These are phyloP conservation scores for Naematelia encephala DNA, from an alignment of 768 basidiomycete species.

Conservation along the genomic window DNA sequence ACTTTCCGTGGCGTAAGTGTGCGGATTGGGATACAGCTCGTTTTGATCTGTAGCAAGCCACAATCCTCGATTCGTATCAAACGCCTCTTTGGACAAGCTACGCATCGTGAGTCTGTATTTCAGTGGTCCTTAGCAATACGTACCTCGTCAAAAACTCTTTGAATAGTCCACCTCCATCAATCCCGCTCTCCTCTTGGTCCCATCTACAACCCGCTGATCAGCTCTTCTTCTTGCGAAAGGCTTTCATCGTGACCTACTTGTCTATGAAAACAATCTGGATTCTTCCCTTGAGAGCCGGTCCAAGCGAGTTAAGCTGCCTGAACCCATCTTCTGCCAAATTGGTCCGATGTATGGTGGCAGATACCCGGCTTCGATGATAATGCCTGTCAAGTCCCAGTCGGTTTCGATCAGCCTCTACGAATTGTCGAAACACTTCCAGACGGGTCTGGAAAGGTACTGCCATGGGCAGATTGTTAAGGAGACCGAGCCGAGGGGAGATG, in stretches of 20 bases:
- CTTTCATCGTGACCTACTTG: slow-evolving; percentile 64
- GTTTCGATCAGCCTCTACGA: slow-evolving; percentile 61
- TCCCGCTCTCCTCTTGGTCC: slow-evolving; percentile 61
- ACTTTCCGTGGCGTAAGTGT: slow-evolving; percentile 85
- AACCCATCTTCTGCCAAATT: slow-evolving; percentile 88
- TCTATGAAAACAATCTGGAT: slow-evolving; percentile 91
- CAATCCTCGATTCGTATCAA: slow-evolving; percentile 87
- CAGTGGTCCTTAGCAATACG: background rate
- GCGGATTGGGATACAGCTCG: slow-evolving; percentile 92
- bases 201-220: slow-evolving; percentile 21
- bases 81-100: slow-evolving; percentile 85
- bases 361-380: slow-evolving; percentile 52
- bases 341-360: slow-evolving; percentile 62
- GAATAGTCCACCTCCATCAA: slow-evolving; percentile 95
- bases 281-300: slow-evolving; percentile 72
- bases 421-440: slow-evolving; percentile 83
- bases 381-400: slow-evolving; percentile 43
- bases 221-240: background rate
- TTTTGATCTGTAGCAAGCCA: slow-evolving; percentile 90
- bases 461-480: slow-evolving; percentile 94
- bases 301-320: slow-evolving; percentile 64
- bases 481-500: slow-evolving; percentile 78
- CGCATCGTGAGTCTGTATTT: background rate
- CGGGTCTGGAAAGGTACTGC: slow-evolving; percentile 87
- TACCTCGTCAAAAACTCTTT: slow-evolving; percentile 87